Conservation (phyloP, 176 grass and related monocot species). For the Rhynchospora breviuscula region DNA sequence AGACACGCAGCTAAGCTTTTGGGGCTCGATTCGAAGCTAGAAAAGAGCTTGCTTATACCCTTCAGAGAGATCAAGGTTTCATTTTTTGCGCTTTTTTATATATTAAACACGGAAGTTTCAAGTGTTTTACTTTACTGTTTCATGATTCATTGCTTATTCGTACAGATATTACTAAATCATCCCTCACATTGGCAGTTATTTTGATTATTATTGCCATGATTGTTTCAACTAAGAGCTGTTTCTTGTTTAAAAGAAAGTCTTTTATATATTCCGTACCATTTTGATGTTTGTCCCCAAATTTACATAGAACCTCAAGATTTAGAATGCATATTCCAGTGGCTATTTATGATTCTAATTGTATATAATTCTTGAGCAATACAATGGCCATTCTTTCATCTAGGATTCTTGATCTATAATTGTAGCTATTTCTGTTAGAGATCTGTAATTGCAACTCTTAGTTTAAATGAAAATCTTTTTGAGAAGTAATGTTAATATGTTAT, state of each 20-base stretch:
- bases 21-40: slow-evolving; percentile 68
- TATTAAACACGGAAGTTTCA: background rate
- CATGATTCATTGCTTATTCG: background rate
- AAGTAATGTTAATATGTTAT: background rate
- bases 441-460: background rate
- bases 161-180: background rate
- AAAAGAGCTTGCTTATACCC: slow-evolving; percentile 79
- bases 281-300: background rate
- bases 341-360: background rate
- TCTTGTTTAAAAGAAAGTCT: background rate
- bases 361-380: background rate
- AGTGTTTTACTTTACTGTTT: background rate
- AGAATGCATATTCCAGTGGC: background rate
- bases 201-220: background rate
- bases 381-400: background rate
- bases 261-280: background rate
- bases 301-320: background rate
- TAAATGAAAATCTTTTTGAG: background rate
- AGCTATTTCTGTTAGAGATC: background rate
- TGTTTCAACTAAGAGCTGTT: background rate
- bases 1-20: slow-evolving; percentile 68
- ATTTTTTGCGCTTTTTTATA: background rate
- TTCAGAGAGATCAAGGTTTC: slow-evolving; percentile 87
- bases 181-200: background rate
- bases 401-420: background rate